phyloP scores from a whole-genome alignment of 139 green algal genomes.

The Chlamydomonas sphaeroides region DNA sequence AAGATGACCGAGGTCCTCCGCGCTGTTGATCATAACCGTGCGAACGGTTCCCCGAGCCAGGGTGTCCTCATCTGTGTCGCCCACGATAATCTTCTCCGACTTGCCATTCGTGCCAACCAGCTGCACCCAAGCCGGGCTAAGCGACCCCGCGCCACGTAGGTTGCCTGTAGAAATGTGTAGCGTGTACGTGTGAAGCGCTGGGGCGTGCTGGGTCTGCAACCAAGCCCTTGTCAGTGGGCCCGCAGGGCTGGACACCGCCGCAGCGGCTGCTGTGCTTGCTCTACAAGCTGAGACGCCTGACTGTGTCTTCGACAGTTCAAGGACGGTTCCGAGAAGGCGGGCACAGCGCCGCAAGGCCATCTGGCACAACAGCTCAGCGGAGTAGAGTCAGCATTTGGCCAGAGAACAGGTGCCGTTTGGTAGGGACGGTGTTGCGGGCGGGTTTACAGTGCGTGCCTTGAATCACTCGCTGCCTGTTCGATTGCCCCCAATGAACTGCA shows the following conservation, averaged over 20 bases:
- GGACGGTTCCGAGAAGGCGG: slow-evolving; percentile 6
- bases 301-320: neutral
- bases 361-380: too few species aligned
- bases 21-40: slow-evolving; percentile 60
- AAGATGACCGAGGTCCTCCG: slow-evolving; percentile 61
- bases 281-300: neutral
- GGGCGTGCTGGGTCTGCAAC: slow-evolving; percentile 19
- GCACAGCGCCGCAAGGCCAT: slow-evolving; percentile 31
- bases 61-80: slow-evolving; percentile 58
- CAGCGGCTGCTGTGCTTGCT: neutral
- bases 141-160: slow-evolving; percentile 81
- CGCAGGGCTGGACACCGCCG: neutral
- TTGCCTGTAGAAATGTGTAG: slow-evolving; percentile 79
- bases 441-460: too few species aligned
- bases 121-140: slow-evolving; percentile 53
- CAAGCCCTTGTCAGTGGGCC: slow-evolving; percentile 11
- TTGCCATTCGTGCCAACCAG: slow-evolving; percentile 66
- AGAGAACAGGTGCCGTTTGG: too few species aligned
- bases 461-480: too few species aligned
- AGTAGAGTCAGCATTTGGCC: too few species aligned
- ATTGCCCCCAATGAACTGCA: too few species aligned
- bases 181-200: slow-evolving; percentile 13
- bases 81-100: slow-evolving; percentile 50
- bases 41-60: slow-evolving; percentile 68
- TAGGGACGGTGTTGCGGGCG: too few species aligned